These are phyloP conservation scores for Parafenestella ontariensis DNA, from an alignment of 2,329 filamentous ascomycete species.

Conservation along the genomic window DNA sequence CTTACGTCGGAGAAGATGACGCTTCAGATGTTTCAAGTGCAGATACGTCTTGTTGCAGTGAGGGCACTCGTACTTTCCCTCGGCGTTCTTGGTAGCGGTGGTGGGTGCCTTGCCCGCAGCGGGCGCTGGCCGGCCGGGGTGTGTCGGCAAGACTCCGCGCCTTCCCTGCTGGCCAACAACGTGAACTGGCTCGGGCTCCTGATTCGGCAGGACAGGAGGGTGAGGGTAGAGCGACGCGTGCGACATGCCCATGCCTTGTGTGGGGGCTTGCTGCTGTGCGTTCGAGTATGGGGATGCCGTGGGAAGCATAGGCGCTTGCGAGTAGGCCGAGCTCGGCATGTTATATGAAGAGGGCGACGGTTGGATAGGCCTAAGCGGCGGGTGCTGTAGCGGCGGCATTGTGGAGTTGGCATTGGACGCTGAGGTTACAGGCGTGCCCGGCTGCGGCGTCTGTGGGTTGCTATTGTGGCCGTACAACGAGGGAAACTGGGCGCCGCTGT, in stretches of 20 bases:
- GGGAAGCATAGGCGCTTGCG: conserved; percentile 44
- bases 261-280: conserved; percentile 43
- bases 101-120: conserved; percentile 80
- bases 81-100: conserved; percentile 92
- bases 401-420: conserved; percentile 37
- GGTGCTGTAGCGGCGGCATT: conserved; percentile 47
- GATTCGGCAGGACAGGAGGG: conserved; percentile 47
- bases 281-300: conserved; percentile 45
- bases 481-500: conserved; percentile 38
- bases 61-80: conserved; percentile 97
- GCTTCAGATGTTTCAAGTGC: conserved; percentile 96
- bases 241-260: conserved; percentile 48
- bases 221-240: conserved; percentile 49
- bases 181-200: conserved; percentile 74
- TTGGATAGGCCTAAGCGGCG: conserved; percentile 47
- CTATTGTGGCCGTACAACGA: conserved; percentile 46
- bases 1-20: conserved; percentile 95
- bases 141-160: conserved; percentile 88
- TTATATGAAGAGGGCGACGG: conserved; percentile 46
- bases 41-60: conserved; percentile 99
- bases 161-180: conserved; percentile 95
- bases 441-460: conserved; percentile 49
- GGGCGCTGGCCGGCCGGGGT: conserved; percentile 82
- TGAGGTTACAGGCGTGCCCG: conserved; percentile 46
- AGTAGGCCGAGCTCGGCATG: conserved; percentile 44